phyloP scores from a whole-genome alignment of 2,329 filamentous ascomycete species.

The Hypoxylon sp. region DNA sequence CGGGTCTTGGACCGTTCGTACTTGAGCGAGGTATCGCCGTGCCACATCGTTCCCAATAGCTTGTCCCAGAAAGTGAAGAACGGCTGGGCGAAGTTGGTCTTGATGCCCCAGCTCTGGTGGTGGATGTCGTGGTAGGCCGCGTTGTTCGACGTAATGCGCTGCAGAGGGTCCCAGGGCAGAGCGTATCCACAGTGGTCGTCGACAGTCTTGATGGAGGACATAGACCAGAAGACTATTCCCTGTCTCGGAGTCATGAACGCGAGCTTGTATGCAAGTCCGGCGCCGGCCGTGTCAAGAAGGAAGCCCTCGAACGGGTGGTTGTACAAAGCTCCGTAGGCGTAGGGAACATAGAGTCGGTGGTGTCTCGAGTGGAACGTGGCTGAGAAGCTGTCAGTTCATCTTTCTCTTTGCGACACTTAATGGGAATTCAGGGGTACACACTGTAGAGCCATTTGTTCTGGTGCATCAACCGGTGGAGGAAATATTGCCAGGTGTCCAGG shows the following conservation, averaged over 20 bases:
- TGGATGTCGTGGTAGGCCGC: slow-evolving; percentile 97
- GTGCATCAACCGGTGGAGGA: slow-evolving; percentile 95
- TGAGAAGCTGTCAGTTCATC: slow-evolving; percentile 49
- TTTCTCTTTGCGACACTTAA: slow-evolving; percentile 64
- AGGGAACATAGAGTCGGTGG: slow-evolving; percentile 96
- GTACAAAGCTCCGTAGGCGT: slow-evolving; percentile 95
- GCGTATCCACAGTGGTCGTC: slow-evolving; percentile 97
- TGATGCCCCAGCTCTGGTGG: slow-evolving; percentile 99
- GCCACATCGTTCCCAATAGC: slow-evolving; percentile 82
- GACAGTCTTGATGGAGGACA: slow-evolving; percentile 93
- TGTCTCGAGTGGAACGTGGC: slow-evolving; percentile 93
- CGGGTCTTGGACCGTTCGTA: slow-evolving; percentile 54
- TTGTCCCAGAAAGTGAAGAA: slow-evolving; percentile 97
- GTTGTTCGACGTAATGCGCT: slow-evolving; percentile 92
- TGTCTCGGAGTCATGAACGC: slow-evolving; percentile 85
- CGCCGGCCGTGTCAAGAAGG: slow-evolving; percentile 87
- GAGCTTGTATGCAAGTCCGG: slow-evolving; percentile 82
- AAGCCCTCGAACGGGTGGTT: slow-evolving; percentile 97
- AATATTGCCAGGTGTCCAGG: slow-evolving; percentile 98
- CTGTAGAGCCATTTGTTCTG: slow-evolving; percentile 97
- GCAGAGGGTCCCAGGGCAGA: slow-evolving; percentile 94
- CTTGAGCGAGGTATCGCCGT: slow-evolving; percentile 62
- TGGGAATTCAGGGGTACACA: slow-evolving; percentile 70
- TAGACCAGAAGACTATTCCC: slow-evolving; percentile 87
- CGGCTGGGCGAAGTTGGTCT: slow-evolving; percentile 89